Percentiles rank a stretch among this genome's conserved stretches.
Evolutionary conservation across 352 stramenopile genomes (phyloP).

Genomic region (Globisporangium sylvaticum): DNA sequence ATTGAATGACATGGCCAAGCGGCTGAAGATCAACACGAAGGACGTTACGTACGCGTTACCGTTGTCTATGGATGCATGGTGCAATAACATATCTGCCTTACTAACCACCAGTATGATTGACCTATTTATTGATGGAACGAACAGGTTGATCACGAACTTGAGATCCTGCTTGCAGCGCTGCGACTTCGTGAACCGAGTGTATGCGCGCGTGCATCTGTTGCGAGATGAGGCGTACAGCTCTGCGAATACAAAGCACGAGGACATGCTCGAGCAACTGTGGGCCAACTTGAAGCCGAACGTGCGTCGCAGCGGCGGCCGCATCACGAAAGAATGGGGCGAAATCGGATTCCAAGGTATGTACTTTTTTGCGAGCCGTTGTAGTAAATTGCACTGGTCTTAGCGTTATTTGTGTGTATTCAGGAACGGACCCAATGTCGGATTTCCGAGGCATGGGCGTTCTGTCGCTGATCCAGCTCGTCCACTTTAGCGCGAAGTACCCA

Average conservation of each 20-base stretch:
- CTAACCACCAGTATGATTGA: too few species aligned
- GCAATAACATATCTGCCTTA: neutral
- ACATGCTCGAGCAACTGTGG: slow-evolving; percentile 81
- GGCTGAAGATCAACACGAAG: slow-evolving; percentile 40
- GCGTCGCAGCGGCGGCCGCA: slow-evolving; percentile 63
- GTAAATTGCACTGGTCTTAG: neutral
- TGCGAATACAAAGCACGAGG: slow-evolving; percentile 61
- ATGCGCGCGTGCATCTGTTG: slow-evolving; percentile 36
- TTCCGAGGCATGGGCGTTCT: slow-evolving; percentile 83
- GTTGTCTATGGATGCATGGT: neutral
- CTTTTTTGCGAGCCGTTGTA: neutral
- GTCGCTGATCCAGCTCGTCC: slow-evolving; percentile 68
- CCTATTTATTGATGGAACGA: too few species aligned
- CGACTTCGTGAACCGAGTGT: slow-evolving; percentile 79
- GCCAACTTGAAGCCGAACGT: slow-evolving; percentile 73
- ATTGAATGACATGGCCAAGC: slow-evolving; percentile 51
- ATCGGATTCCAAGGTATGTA: slow-evolving; percentile 83
- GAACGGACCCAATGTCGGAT: slow-evolving; percentile 81
- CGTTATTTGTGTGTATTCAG: slow-evolving; percentile 16
- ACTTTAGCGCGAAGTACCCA: slow-evolving; percentile 72
- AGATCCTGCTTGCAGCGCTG: slow-evolving; percentile 60
- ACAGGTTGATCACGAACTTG: slow-evolving; percentile 63
- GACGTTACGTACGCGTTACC: slow-evolving; percentile 35
- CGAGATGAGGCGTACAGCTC: slow-evolving; percentile 74
- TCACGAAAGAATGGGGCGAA: slow-evolving; percentile 86